Evolutionary conservation across 1,284 basidiomycete genomes (phyloP).

Genomic region (Ganoderma multipileum): DNA sequence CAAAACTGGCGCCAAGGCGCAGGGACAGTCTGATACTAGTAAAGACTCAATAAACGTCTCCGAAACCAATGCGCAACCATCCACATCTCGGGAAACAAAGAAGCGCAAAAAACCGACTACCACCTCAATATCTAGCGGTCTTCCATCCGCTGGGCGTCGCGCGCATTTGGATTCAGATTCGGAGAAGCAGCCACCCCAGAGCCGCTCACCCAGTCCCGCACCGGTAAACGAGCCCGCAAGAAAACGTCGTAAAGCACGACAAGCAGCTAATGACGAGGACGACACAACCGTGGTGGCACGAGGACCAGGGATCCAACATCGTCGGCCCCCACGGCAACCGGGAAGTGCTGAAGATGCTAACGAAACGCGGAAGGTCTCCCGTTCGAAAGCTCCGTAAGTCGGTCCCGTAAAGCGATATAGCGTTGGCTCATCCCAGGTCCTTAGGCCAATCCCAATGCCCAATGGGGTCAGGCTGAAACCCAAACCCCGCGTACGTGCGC

Average conservation of each 20-base stretch:
- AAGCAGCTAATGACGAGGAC: not conserved
- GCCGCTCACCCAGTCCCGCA: not conserved
- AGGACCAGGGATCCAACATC: not conserved
- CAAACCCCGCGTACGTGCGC: slow-evolving; percentile 31
- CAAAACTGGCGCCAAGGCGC: not conserved
- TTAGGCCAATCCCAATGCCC: slow-evolving; percentile 17
- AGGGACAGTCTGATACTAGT: not conserved
- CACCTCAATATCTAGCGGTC: not conserved
- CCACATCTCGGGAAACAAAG: not conserved
- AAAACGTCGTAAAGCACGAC: not conserved
- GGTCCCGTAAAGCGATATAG: no score
- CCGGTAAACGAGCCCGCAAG: not conserved
- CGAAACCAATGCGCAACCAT: not conserved
- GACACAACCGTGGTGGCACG: not conserved
- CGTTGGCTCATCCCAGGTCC: not conserved
- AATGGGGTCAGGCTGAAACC: slow-evolving; percentile 28
- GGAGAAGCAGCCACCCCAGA: not conserved
- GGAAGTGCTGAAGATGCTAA: not conserved
- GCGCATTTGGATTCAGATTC: not conserved
- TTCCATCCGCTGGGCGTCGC: not conserved
- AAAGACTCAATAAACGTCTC: not conserved
- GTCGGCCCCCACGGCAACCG: not conserved
- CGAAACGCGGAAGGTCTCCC: slow-evolving; percentile 2
- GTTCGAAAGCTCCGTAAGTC: slow-evolving; percentile 22
- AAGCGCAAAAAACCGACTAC: not conserved